phyloP scores from a whole-genome alignment of 805 yeast genomes.

The Candida pini region DNA sequence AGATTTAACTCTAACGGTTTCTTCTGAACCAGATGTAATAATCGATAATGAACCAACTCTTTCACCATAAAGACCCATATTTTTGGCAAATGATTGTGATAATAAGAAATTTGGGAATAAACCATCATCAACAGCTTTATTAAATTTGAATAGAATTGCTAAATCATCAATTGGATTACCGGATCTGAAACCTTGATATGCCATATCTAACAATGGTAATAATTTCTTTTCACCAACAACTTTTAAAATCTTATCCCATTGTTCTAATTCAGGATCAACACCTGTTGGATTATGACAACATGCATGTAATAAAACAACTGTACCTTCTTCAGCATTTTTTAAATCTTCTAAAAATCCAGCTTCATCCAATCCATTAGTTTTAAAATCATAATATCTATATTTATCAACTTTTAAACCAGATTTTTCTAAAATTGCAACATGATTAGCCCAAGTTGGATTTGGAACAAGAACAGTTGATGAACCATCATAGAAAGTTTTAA shows the following conservation, averaged over 20 bases:
- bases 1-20: constrained; percentile 47
- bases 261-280: constrained; percentile 75
- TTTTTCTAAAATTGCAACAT: constrained; percentile 68
- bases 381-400: constrained; percentile 67
- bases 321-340: constrained; percentile 46
- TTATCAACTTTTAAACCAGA: constrained; percentile 60
- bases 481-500: constrained; percentile 54
- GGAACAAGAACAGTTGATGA: constrained; percentile 63
- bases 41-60: constrained; percentile 80
- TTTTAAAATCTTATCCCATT: constrained; percentile 74
- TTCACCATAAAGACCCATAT: constrained; percentile 94
- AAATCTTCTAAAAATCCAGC: constrained; percentile 60
- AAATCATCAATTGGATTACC: constrained; percentile 75
- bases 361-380: constrained; percentile 58
- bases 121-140: constrained; percentile 39
- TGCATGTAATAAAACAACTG: constrained; percentile 77
- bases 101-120: constrained; percentile 48
- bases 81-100: constrained; percentile 92
- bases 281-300: constrained; percentile 99
- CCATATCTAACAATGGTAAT: constrained; percentile 85
- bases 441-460: constrained; percentile 94
- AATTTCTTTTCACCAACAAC: constrained; percentile 52
- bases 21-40: constrained; percentile 50
- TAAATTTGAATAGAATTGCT: constrained; percentile 38
- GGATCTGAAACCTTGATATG: constrained; percentile 92